Evolutionary conservation across 768 basidiomycete species (phyloP), one percentile per base, ranked within the genome.

Genomic region (Lactarius akahatsu): DNA sequence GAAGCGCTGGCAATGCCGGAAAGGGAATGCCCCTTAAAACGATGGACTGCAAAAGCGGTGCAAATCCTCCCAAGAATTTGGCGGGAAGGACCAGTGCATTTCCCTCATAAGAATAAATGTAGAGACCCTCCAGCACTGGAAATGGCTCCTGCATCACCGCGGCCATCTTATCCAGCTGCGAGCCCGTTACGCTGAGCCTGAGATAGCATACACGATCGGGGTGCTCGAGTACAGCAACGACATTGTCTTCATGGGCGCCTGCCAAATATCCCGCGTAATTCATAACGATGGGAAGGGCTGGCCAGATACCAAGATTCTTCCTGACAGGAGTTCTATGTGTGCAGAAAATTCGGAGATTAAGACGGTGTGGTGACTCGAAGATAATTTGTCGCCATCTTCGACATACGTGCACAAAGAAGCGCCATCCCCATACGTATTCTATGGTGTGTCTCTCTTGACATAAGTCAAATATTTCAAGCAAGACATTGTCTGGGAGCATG

Each of bases 41-140:
- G 23, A 50, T 23, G 9, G 4, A 0, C 11, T 26, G 47, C 11
- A 50, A 50, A 50, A 11, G 10, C 3, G 47, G 23, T 1, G 47
- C 47, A 23, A 23, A 26, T 50, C 23, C 23, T 15, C 47, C 47
- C 47, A 50, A 26, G 47, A 50, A 50, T 13, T 11, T 10, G 4
- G 10, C 9, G 13, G 47, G 47, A 26, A 50, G 47, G 47, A 50
- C 23, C 1, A 1, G 10, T 13, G 1, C 11, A 2, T 23, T 11
- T 26, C 23, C 5, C 13, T 13, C 10, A n/a, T 3, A 0, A 4
- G 47, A 11, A 8, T 0, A 5, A 15, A 50, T 13, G 3, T 6
- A 10, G 11, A 50, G 10, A 50, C 13, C 4, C 23, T 4, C 26
- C n/a, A 50, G 11, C 47, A 23, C 11, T 11, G 23, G 47, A 50